These are phyloP conservation scores for Rhamnella rubrinervis DNA, from an alignment of 331 rosid species.

Conservation along the genomic window DNA sequence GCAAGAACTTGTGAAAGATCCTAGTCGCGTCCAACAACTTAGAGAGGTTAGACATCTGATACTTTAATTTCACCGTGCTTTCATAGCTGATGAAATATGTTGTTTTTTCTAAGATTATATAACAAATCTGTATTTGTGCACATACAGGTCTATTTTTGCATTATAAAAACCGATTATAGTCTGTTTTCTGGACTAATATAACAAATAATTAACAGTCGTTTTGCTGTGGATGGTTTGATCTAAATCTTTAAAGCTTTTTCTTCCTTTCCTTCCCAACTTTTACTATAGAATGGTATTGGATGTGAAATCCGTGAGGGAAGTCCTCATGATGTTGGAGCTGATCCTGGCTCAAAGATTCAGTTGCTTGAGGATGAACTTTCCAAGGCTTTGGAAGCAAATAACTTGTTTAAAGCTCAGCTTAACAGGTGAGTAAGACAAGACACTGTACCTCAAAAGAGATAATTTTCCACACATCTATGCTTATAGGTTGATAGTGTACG, in stretches of 20 bases:
- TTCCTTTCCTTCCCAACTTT: neutral
- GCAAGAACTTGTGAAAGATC: constrained; percentile 27
- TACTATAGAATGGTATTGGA: constrained; percentile 36
- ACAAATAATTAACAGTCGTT: neutral
- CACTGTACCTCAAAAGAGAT: neutral
- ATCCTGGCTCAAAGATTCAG: constrained; percentile 36
- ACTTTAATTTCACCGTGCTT: neutral
- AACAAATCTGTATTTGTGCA: neutral
- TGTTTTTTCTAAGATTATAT: neutral
- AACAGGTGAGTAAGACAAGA: constrained; percentile 50
- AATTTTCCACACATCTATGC: neutral
- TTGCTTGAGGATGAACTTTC: constrained; percentile 50
- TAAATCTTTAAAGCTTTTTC: constrained; percentile 7
- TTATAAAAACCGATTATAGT: neutral
- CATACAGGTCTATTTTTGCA: neutral
- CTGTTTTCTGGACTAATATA: neutral
- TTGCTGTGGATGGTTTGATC: neutral
- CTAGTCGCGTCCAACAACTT: constrained; percentile 19
- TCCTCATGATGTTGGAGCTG: constrained; percentile 25
- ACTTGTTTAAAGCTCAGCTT: constrained; percentile 52
- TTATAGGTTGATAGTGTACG: neutral
- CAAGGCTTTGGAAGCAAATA: constrained; percentile 58
- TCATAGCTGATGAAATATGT: neutral
- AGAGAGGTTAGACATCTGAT: constrained; percentile 38
- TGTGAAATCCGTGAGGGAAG: constrained; percentile 29